Evolutionary conservation across 139 green algal species (phyloP), one percentile per base, ranked within the genome.

Genomic region (Raphidocelis subcapitata): DNA sequence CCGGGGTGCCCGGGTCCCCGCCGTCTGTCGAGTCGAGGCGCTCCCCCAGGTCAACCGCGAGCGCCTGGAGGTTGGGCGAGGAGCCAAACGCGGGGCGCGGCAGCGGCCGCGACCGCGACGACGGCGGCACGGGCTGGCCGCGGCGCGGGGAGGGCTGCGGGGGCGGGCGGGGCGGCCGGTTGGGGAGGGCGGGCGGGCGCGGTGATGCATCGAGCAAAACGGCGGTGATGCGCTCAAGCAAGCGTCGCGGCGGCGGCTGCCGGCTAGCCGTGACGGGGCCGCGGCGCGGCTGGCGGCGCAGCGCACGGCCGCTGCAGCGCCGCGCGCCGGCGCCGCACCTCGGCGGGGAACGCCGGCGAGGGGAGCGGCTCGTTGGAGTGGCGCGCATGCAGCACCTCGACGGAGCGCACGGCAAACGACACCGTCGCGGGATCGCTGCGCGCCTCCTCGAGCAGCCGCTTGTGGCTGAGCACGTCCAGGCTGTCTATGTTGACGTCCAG

Each of bases 391-490:
- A 85, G 37, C 28, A 97, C 91, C 55, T 97, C 91, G 1, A 97
- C 92, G 2, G 84, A 82, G 5, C 93, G 82, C 33, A 97, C 89
- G 46, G 94, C 90, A 64, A 97, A 98, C 0, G 83, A 92, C 8
- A 97, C 90, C 3, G 87, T 89, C 32, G 77, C 85, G 2, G 88
- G 90, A 81, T 95, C 90, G 20, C 77, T 62, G 18, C 88, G 75
- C 16, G 94, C 95, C 56, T 90, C 89, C 62, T 97, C 87, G 29
- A 99, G 81, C 74, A 99, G 86, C 26, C 89, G 77, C 78, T 97
- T 95, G 79, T 99, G 95, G 41, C 88, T 93, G 0, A 98, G 67
- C 44, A 99, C 90, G 61, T 98, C 95, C 16, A 96, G 54, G n/a
- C 85, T 88, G 46, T 88, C 82, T 26, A 91, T 90, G 77, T 97